These are phyloP conservation scores for Wickerhamomyces ciferrii DNA, from an alignment of 805 yeast genomes.

Conservation along the genomic window DNA sequence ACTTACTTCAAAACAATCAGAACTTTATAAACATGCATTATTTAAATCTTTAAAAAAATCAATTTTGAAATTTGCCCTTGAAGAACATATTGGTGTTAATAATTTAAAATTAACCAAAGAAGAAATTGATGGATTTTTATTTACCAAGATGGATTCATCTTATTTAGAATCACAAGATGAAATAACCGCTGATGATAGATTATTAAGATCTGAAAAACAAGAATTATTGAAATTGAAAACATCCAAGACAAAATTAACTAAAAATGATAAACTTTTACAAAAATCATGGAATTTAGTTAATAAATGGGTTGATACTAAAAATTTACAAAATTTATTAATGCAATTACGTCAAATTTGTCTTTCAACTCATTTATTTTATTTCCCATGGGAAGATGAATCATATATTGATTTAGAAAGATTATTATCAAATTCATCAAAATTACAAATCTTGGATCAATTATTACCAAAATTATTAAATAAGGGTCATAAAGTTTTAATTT, in stretches of 20 bases:
- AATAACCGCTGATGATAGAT: constrained; percentile 5
- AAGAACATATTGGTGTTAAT: constrained; percentile 46
- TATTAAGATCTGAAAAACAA: constrained; percentile 1
- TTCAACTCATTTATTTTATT: constrained; percentile 79
- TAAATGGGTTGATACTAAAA: constrained; percentile 42
- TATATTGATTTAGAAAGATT: constrained; percentile 34
- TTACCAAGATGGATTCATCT: constrained; percentile 28
- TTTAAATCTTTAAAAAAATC: constrained; percentile 37
- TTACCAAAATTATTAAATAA: constrained; percentile 40
- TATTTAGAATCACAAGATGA: constrained; percentile 18
- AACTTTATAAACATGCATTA: constrained; percentile 52
- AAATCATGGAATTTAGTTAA: constrained; percentile 18
- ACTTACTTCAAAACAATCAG: constrained; percentile 56
- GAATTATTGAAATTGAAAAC: constrained; percentile 7
- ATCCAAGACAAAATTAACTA: constrained; percentile 1
- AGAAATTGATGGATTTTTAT: constrained; percentile 38
- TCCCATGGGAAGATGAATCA: constrained; percentile 57
- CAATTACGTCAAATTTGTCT: constrained; percentile 82
- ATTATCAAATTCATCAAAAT: constrained; percentile 62
- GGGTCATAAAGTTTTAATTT: constrained; percentile 71
- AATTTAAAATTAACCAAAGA: constrained; percentile 14
- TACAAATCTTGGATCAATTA: constrained; percentile 64
- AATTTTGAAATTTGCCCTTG: constrained; percentile 40
- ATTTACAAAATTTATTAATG: constrained; percentile 67
- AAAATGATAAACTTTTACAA: constrained; percentile 8